Conservation (phyloP, 352 stramenopile species). For the Albugo candida region DNA sequence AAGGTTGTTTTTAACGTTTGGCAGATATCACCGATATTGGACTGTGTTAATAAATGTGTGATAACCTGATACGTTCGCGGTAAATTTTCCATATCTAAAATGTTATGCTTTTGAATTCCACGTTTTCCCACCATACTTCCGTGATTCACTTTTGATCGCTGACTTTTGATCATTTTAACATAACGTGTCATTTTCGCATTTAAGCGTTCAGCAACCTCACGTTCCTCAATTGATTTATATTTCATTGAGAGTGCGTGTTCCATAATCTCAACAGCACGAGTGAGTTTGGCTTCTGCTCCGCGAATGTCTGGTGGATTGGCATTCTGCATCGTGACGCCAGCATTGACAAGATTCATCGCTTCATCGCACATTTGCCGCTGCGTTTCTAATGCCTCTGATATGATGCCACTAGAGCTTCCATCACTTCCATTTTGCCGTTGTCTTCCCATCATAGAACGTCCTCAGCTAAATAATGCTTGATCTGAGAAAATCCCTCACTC, state of each 20-base stretch:
- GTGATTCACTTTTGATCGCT: slow-evolving; percentile 1
- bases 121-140: slow-evolving; percentile 6
- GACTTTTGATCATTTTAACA: slow-evolving; percentile 22
- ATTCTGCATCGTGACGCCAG: slow-evolving; percentile 59
- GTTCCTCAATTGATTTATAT: slow-evolving; percentile 48
- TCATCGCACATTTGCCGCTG: slow-evolving; percentile 70
- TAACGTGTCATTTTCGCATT: slow-evolving; percentile 28
- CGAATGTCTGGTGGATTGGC: slow-evolving; percentile 25
- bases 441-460: too few relatives aligned
- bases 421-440: too few relatives aligned
- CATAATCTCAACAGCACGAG: slow-evolving; percentile 52
- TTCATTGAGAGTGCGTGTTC: slow-evolving; percentile 55
- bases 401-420: too few relatives aligned
- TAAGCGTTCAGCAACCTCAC: slow-evolving; percentile 26
- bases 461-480: too few relatives aligned
- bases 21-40: slow-evolving; percentile 21
- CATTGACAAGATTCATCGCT: slow-evolving; percentile 65
- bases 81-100: slow-evolving; percentile 19
- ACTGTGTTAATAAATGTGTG: slow-evolving; percentile 14
- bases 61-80: slow-evolving; percentile 17
- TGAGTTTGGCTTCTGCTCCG: slow-evolving; percentile 40
- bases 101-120: slow-evolving; percentile 14
- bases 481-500: too few relatives aligned
- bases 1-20: slow-evolving; percentile 81
- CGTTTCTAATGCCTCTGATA: slow-evolving; percentile 14